Conservation (phyloP, 306 rosid genomes). For the Ammopiptanthus mongolicus region DNA sequence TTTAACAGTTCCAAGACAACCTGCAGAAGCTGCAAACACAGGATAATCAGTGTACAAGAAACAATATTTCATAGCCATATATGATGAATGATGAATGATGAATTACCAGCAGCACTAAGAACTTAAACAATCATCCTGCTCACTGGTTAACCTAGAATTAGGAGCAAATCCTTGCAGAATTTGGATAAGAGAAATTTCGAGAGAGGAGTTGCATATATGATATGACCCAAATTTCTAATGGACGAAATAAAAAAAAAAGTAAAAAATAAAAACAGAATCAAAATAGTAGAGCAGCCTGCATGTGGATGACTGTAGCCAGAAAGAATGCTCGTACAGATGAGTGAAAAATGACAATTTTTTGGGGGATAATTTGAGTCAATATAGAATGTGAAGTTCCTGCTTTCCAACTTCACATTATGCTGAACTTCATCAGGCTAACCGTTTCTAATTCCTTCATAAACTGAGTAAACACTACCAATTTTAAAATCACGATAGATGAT, state of each 20-base stretch:
- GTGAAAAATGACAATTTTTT: neutral
- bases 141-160: neutral
- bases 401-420: slow-evolving; percentile 6
- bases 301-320: neutral
- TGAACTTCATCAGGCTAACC: slow-evolving; percentile 1
- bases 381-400: neutral
- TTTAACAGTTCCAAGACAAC: slow-evolving; percentile 21
- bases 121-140: neutral
- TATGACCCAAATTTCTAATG: neutral
- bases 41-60: neutral
- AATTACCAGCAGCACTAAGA: neutral
- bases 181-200: neutral
- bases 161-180: neutral
- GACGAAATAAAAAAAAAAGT: neutral
- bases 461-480: neutral
- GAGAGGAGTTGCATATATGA: neutral
- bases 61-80: neutral
- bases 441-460: neutral
- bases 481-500: neutral
- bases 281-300: neutral
- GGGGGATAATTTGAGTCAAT: neutral
- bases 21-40: slow-evolving; percentile 59
- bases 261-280: neutral
- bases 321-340: neutral
- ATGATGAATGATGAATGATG: neutral